A percentile compares a stretch with the other conserved stretches of the same genome.
phyloP scores from a whole-genome alignment of 768 basidiomycete genomes.

The Galerina sulciceps region DNA sequence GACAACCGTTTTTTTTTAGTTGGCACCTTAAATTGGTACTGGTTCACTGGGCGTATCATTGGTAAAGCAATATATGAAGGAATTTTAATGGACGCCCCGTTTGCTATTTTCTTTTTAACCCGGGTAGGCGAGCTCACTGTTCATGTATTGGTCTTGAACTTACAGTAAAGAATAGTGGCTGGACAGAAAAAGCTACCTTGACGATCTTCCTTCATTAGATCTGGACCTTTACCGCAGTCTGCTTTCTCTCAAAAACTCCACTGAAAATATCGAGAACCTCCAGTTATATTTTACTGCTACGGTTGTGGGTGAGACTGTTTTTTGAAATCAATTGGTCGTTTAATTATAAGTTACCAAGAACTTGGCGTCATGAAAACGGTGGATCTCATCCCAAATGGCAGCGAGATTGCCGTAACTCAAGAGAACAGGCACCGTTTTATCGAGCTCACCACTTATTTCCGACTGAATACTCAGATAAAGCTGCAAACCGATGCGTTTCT shows the following conservation, averaged over 20 bases:
- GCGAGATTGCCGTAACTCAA: constrained; percentile 52
- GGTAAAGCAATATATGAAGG: constrained; percentile 98
- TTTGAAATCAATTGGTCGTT: not conserved
- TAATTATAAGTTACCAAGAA: too few species aligned
- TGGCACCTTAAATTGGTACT: constrained; percentile 89
- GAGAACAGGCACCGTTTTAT: constrained; percentile 93
- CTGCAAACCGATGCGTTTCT: constrained; percentile 87
- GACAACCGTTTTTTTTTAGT: constrained; percentile 48
- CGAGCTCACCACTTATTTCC: constrained; percentile 85
- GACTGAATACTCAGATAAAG: constrained; percentile 87
- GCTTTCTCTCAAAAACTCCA: constrained; percentile 90
- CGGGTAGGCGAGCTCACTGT: constrained; percentile 51
- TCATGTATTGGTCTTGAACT: too few species aligned
- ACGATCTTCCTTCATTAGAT: too few species aligned
- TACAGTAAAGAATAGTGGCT: too few species aligned
- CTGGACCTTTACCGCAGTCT: constrained; percentile 92
- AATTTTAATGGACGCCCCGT: constrained; percentile 91
- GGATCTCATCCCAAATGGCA: constrained; percentile 21
- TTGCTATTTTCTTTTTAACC: constrained; percentile 93
- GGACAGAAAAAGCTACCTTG: too few species aligned
- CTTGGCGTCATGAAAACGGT: constrained; percentile 21
- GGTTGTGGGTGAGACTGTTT: constrained; percentile 64
- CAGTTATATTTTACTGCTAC: constrained; percentile 89
- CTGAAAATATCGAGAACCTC: constrained; percentile 84
- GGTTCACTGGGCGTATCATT: constrained; percentile 89